A percentile compares a stretch with the other conserved stretches of the same genome.
Conservation (phyloP, 345 rosid species). For the Murraya koenigii region DNA sequence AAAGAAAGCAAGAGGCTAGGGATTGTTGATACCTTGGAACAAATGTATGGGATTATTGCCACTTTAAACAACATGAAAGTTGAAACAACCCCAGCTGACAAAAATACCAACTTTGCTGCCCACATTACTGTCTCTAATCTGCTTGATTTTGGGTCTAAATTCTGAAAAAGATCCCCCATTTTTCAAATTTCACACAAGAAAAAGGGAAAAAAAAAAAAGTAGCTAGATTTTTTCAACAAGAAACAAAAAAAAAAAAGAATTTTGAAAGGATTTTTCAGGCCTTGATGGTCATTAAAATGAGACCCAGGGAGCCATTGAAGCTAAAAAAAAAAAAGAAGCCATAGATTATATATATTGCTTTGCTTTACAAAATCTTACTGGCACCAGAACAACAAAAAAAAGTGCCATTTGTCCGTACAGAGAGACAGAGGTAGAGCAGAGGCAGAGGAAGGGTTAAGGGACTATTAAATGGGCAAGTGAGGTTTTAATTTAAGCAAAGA, state of each 20-base stretch:
- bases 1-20: conserved; percentile 34
- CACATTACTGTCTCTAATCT: conserved; percentile 26
- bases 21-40: conserved; percentile 16
- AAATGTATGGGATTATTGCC: conserved; percentile 32
- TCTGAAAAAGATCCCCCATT: conserved; percentile 26
- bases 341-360: too few species aligned
- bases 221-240: neutral
- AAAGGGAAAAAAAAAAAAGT: neutral
- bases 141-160: conserved; percentile 2
- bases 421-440: neutral
- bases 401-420: neutral
- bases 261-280: neutral
- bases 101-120: conserved; percentile 29
- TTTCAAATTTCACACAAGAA: neutral
- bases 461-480: neutral
- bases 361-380: neutral
- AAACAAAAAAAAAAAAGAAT: neutral
- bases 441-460: neutral
- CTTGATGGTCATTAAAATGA: neutral
- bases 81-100: conserved; percentile 33
- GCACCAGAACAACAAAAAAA: too few species aligned
- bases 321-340: neutral
- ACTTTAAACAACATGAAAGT: conserved; percentile 34
- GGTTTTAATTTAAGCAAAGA: neutral
- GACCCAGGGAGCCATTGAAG: conserved; percentile 18